Evolutionary conservation across 176 grass and related monocot species (phyloP), one percentile per base, ranked within the genome.

Genomic region (Cenchrus fungigraminus): DNA sequence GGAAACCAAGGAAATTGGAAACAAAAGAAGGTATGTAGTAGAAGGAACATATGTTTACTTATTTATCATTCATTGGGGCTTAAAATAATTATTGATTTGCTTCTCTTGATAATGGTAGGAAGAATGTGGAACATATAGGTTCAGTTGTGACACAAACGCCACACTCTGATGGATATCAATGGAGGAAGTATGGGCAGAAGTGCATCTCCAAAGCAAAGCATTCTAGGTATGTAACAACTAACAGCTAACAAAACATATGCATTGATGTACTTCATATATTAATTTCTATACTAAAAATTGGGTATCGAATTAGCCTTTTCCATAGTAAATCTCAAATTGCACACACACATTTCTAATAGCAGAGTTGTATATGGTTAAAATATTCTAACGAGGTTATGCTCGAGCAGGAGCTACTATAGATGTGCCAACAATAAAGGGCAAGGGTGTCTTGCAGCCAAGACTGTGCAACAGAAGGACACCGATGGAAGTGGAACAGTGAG

Each of bases 141-240:
- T 83, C 79, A 34, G 44, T 82, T 17, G 64, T 77, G 53, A 82
- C 79, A n/a, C 14, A 75, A 12, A 31, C 34, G 47, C 86, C 86
- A 44, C 0, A 88, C 46, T 56, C 56, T 6, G 86, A 88, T 72
- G 86, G 86, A 19, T 57, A 65, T 71, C 79, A 73, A 46, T 88
- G 80, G 80, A 88, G 66, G 32, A 79, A 88, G 74, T 88, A 84
- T 17, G 80, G 86, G 2, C 79, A 88, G 46, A 88, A 84, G 74
- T 50, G 16, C 52, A 88, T 88, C 40, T 76, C 63, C 22, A 77
- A 65, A 66, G 12, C 62, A 66, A 88, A 65, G 68, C 46, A 77
- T 25, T 70, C 80, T 8, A 83, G 86, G 86, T 83, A 77, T 40
- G 2, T 51, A 71, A 47, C 37, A 40, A 40, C 37, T 40, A 40